phyloP scores from a whole-genome alignment of 2,329 filamentous ascomycete species.

The Sarocladium brachiariae region DNA sequence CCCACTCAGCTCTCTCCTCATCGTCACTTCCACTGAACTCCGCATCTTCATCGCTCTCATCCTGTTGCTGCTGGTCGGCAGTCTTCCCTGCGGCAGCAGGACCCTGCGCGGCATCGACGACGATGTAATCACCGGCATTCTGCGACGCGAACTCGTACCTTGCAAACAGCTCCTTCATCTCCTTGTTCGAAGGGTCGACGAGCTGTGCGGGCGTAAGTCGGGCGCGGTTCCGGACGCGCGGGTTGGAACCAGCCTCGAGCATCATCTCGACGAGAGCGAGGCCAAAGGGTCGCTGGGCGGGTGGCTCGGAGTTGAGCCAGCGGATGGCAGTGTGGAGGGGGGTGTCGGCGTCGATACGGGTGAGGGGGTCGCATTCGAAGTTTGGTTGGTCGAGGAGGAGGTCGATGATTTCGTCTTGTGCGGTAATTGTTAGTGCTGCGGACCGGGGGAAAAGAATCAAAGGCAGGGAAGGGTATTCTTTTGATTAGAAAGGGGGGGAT shows the following conservation, averaged over 20 bases:
- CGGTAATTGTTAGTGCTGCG: too few relatives aligned
- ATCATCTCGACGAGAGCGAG: conserved; percentile 68
- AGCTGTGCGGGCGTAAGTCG: conserved; percentile 66
- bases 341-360: conserved; percentile 66
- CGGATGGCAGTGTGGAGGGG: conserved; percentile 73
- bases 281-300: conserved; percentile 58
- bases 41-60: conserved; percentile 37
- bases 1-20: conserved; percentile 56
- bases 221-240: conserved; percentile 60
- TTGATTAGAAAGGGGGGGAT: neutral
- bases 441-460: too few relatives aligned
- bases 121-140: conserved; percentile 52
- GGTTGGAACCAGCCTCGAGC: conserved; percentile 65
- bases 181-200: conserved; percentile 62
- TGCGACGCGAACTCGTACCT: conserved; percentile 61
- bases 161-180: conserved; percentile 56
- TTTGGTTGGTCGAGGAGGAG: conserved; percentile 74
- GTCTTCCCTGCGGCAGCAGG: conserved; percentile 5
- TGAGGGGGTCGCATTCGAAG: conserved; percentile 77
- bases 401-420: conserved; percentile 80
- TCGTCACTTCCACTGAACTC: conserved; percentile 60
- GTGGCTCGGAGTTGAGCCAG: conserved; percentile 64
- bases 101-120: conserved; percentile 18
- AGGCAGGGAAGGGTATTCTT: too few relatives aligned
- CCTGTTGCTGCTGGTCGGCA: conserved; percentile 15